A percentile compares a stretch with the other conserved stretches of the same genome.
Conservation (phyloP, 495 filamentous ascomycete genomes). For the Schizothecium vesticola region DNA sequence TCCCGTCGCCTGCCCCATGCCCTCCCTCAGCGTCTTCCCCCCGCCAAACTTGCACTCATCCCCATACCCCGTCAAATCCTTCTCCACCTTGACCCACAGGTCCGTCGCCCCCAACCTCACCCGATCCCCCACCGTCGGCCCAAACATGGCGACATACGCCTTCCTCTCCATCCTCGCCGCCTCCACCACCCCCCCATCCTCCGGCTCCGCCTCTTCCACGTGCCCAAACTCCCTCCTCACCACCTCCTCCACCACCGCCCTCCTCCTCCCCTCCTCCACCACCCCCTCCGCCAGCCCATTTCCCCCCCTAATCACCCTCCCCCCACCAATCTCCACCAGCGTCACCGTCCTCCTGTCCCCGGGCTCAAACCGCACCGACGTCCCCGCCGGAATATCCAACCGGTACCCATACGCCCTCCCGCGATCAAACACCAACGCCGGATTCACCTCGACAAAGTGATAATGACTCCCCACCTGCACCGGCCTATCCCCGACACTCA, state of each 20-base stretch:
- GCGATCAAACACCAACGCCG: slow-evolving; percentile 88
- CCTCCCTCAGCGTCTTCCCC: slow-evolving; percentile 89
- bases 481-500: slow-evolving; percentile 84
- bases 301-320: slow-evolving; percentile 77
- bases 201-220: slow-evolving; percentile 54
- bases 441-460: slow-evolving; percentile 92
- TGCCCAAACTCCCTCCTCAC: slow-evolving; percentile 72
- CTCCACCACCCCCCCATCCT: slow-evolving; percentile 46
- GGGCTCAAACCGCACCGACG: slow-evolving; percentile 90
- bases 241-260: slow-evolving; percentile 50
- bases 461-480: slow-evolving; percentile 96
- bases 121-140: slow-evolving; percentile 81
- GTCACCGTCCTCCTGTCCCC: slow-evolving; percentile 92
- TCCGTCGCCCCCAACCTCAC: slow-evolving; percentile 80
- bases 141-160: slow-evolving; percentile 83
- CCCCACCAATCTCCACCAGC: slow-evolving; percentile 83
- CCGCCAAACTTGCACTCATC: slow-evolving; percentile 97
- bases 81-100: slow-evolving; percentile 89
- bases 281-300: slow-evolving; percentile 70
- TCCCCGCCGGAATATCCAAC: slow-evolving; percentile 86
- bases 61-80: slow-evolving; percentile 76
- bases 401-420: slow-evolving; percentile 75
- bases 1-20: slow-evolving; percentile 91
- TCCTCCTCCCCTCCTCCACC: slow-evolving; percentile 52
- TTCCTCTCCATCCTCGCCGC: slow-evolving; percentile 67